These are phyloP conservation scores for Aspergillus sergii DNA, from an alignment of 2,329 filamentous ascomycete genomes.

Conservation along the genomic window DNA sequence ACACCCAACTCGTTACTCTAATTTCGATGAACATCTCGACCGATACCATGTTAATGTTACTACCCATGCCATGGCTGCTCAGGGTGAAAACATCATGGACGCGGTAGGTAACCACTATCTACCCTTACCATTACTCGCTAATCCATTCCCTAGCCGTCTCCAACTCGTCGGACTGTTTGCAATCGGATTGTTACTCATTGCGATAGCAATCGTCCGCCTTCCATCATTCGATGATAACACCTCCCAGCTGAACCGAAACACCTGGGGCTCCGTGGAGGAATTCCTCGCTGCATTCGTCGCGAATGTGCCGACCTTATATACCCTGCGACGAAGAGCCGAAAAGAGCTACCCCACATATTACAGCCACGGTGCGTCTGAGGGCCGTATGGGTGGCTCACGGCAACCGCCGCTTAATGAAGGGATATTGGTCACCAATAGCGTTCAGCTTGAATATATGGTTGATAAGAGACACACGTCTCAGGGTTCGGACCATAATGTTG, in stretches of 20 bases:
- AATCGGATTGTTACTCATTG: constrained; percentile 13
- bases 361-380: not conserved
- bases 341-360: not conserved
- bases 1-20: constrained; percentile 5
- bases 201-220: constrained; percentile 12
- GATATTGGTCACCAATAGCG: not conserved
- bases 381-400: not conserved
- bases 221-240: constrained; percentile 5
- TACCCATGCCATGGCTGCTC: constrained; percentile 16
- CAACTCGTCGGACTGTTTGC: constrained; percentile 14
- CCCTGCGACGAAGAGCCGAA: constrained; percentile 4
- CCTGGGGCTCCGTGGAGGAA: constrained; percentile 9
- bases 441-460: not conserved
- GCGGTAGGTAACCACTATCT: not conserved
- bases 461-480: not conserved
- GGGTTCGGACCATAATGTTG: not conserved
- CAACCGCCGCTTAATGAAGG: not conserved
- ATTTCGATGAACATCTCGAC: constrained; percentile 13
- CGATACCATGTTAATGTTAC: constrained; percentile 13
- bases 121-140: fast-evolving
- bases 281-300: constrained; percentile 14
- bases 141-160: not conserved
- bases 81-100: constrained; percentile 8
- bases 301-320: constrained; percentile 16
- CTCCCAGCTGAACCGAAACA: constrained; percentile 6